Base-by-base conservation (phyloP, 2,329 filamentous ascomycete genomes). In the Ceratocystis harringtonii region DNA sequence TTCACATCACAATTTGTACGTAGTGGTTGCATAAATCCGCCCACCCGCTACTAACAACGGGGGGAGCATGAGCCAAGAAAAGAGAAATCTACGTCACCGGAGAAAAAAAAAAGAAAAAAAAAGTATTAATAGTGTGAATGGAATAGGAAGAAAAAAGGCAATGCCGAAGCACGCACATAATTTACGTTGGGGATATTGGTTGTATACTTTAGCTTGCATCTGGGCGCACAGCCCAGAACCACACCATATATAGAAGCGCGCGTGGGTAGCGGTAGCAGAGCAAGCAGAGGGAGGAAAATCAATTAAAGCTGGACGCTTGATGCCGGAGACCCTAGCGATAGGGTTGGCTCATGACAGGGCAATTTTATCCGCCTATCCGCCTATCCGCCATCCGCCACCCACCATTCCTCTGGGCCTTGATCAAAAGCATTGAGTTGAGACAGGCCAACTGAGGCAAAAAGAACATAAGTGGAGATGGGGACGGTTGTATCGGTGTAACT, bases 331-430 rank as follows among this genome's bases (percentile, higher is more conserved):
- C 55, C 55, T 36, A 36, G 0, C 28, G 0, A 1, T 15, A 65
- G 63, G 55, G 63, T 64, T 22, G 3, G 2, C 7, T 1, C 0
- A 15, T 0, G 2, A 22, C 22, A 41, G 10, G 32, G 36, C 15
- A 32, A n/a, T 22, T 12, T 41, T 28, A 66, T 25, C 60, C 48
- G 64, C 48, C 28, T 44, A 66, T 66, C 65, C 65, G 65, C 41
- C 43, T 25, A 62, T 58, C 55, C 55, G 28, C 28, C 25, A 30
- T 19, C 52, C 52, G 28, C 28, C 52, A 57, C 10, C 48, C 48
- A 25, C 19, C 19, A 41, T 41, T 41, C 36, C 36, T 41, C 36
- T 41, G 36, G 12, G 12, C 32, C 32, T 36, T 36, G 32, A 36
- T 52, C 4, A 2, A 19, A 25, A 52, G 48, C 25, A 1, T 52